Conservation (phyloP, 192 early-diverging fungal species). For the Coemansia sp. region DNA sequence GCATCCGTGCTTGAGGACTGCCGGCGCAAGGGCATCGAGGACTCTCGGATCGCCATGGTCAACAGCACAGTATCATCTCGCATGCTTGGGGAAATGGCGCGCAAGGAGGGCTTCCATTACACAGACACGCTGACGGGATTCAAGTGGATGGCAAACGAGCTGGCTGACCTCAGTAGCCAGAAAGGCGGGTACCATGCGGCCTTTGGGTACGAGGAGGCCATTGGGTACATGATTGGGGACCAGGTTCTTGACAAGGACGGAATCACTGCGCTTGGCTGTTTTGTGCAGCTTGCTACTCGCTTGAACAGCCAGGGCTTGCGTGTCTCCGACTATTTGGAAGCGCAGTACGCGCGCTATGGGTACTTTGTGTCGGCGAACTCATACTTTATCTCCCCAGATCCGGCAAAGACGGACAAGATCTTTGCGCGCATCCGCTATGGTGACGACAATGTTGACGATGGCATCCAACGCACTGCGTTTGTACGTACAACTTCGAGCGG, state of each 20-base stretch:
- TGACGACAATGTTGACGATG: neutral
- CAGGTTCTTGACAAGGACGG: conserved; percentile 93
- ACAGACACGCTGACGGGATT: conserved; percentile 94
- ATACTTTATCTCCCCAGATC: conserved; percentile 86
- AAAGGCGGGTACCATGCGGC: conserved; percentile 64
- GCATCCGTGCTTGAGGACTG: conserved; percentile 63
- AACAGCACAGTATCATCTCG: conserved; percentile 88
- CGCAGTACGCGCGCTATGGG: conserved; percentile 75
- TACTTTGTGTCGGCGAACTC: conserved; percentile 85
- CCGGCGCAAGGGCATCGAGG: conserved; percentile 53
- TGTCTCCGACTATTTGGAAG: conserved; percentile 71
- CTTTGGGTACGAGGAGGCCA: conserved; percentile 95
- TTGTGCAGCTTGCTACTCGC: conserved; percentile 74
- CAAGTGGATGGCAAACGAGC: conserved; percentile 92
- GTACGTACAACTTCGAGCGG: conserved; percentile 6
- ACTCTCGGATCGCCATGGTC: conserved; percentile 71
- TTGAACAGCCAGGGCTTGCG: conserved; percentile 66
- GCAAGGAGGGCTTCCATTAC: conserved; percentile 77
- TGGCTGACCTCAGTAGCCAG: conserved; percentile 62
- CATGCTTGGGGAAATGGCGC: conserved; percentile 77
- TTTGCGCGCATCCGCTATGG: conserved; percentile 86
- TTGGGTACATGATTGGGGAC: conserved; percentile 81
- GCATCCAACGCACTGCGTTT: conserved; percentile 26
- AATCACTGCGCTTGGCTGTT: conserved; percentile 76
- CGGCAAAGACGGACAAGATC: conserved; percentile 66